A percentile compares a stretch with the other conserved stretches of the same genome.
Conservation (phyloP, 148 eudicot genomes). For the Silene conica region DNA sequence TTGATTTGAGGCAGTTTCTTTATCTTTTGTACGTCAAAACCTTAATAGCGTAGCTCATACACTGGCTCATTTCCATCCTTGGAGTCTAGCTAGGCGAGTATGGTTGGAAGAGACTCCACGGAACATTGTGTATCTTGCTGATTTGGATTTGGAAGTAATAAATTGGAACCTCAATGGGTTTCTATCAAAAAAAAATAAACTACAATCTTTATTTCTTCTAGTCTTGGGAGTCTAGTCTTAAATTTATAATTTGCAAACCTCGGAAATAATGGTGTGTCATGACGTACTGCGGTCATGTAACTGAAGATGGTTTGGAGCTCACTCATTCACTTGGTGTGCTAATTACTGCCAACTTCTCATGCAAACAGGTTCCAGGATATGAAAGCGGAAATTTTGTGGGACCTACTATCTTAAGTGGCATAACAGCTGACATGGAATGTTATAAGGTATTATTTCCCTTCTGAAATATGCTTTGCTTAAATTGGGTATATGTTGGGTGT, state of each 20-base stretch:
- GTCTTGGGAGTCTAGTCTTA: not conserved
- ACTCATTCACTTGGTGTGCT: not conserved
- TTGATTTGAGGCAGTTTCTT: too few species aligned
- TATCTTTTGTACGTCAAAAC: too few species aligned
- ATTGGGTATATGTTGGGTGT: not conserved
- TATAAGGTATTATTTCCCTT: slow-evolving; percentile 55
- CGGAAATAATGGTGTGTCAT: not conserved
- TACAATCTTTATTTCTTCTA: not conserved
- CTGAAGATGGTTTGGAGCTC: not conserved
- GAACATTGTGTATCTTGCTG: too few species aligned
- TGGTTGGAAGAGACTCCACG: too few species aligned
- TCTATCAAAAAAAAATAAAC: too few species aligned
- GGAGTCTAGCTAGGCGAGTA: too few species aligned
- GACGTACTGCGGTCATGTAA: not conserved
- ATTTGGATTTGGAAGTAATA: too few species aligned
- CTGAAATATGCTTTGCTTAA: not conserved
- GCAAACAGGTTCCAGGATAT: slow-evolving; percentile 78
- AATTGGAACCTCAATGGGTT: too few species aligned
- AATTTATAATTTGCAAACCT: not conserved
- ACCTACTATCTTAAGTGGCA: slow-evolving; percentile 84
- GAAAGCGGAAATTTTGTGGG: slow-evolving; percentile 92
- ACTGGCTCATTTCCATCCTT: too few species aligned
- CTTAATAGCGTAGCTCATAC: too few species aligned
- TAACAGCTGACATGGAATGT: slow-evolving; percentile 90
- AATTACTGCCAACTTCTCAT: slow-evolving; percentile 4